Percentiles rank a stretch among this genome's conserved stretches.
Conservation (phyloP, 2,329 filamentous ascomycete species). For the Cytospora piceae region DNA sequence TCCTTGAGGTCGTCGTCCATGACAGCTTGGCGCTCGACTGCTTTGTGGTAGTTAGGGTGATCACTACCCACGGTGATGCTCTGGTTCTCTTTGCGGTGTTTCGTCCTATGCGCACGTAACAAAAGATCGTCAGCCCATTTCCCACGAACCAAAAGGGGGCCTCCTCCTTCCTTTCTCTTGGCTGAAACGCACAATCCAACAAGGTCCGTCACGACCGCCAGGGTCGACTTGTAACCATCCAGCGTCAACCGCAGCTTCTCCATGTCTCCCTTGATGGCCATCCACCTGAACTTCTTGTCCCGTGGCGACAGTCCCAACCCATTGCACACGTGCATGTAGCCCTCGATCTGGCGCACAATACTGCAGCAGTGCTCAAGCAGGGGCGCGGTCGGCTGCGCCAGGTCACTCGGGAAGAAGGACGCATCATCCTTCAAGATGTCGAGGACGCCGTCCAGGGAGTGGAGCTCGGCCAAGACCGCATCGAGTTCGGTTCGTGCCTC, state of each 20-base stretch:
- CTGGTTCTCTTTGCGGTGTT: conserved; percentile 33
- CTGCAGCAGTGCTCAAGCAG: conserved; percentile 42
- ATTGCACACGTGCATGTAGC: conserved; percentile 40
- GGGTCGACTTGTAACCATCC: conserved; percentile 43
- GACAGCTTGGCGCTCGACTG: background rate
- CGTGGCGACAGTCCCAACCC: conserved; percentile 38
- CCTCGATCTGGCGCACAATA: conserved; percentile 44
- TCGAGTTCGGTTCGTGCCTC: conserved; percentile 46
- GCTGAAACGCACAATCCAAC: conserved; percentile 42
- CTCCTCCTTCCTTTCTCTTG: background rate
- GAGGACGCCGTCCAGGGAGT: conserved; percentile 46
- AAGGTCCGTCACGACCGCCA: conserved; percentile 47
- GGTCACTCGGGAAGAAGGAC: conserved; percentile 40
- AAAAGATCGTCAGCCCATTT: conserved; percentile 11
- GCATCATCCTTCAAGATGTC: conserved; percentile 46
- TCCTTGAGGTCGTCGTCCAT: conserved; percentile 31
- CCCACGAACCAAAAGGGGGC: background rate
- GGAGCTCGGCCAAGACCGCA: conserved; percentile 45
- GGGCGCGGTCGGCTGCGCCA: conserved; percentile 42
- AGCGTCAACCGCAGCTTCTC: conserved; percentile 40
- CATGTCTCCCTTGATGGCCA: conserved; percentile 40
- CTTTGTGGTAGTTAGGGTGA: conserved; percentile 18
- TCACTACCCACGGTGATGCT: conserved; percentile 19
- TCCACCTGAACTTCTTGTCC: conserved; percentile 45
- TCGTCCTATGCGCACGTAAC: conserved; percentile 7